These are phyloP conservation scores for Cyanophora paradoxa DNA, from an alignment of 78 protist genomes.

Conservation along the genomic window DNA sequence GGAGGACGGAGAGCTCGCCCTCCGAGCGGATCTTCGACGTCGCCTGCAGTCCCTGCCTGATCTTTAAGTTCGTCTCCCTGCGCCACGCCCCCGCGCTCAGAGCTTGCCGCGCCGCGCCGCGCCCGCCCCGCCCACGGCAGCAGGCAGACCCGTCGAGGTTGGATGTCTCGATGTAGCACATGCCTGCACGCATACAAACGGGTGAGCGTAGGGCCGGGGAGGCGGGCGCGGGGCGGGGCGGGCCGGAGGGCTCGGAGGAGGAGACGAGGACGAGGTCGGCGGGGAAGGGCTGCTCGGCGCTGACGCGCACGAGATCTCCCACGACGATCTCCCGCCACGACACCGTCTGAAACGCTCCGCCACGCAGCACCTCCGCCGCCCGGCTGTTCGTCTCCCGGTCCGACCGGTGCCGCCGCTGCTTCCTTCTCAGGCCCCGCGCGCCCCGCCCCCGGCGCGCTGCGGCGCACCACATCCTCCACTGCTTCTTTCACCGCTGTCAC, in stretches of 20 bases:
- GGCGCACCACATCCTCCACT: constrained; percentile 42
- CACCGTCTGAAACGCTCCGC: background rate
- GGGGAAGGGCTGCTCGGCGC: constrained; percentile 59
- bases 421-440: constrained; percentile 27
- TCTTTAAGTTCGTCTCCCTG: constrained; percentile 60
- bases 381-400: constrained; percentile 37
- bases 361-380: constrained; percentile 14
- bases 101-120: no score
- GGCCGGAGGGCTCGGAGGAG: constrained; percentile 57
- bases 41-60: background rate
- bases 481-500: constrained; percentile 45
- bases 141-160: constrained; percentile 87
- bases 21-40: background rate
- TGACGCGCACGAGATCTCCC: constrained; percentile 64
- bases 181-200: no score
- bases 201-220: no score
- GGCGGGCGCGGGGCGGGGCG: no score
- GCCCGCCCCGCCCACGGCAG: no score
- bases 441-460: no score
- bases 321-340: constrained; percentile 33
- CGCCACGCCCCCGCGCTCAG: background rate
- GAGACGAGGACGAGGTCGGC: constrained; percentile 76
- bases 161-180: constrained; percentile 83
- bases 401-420: constrained; percentile 20
- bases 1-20: background rate